Base-by-base conservation (phyloP, 768 basidiomycete species). In the Lepiota brunneoincarnata region DNA sequence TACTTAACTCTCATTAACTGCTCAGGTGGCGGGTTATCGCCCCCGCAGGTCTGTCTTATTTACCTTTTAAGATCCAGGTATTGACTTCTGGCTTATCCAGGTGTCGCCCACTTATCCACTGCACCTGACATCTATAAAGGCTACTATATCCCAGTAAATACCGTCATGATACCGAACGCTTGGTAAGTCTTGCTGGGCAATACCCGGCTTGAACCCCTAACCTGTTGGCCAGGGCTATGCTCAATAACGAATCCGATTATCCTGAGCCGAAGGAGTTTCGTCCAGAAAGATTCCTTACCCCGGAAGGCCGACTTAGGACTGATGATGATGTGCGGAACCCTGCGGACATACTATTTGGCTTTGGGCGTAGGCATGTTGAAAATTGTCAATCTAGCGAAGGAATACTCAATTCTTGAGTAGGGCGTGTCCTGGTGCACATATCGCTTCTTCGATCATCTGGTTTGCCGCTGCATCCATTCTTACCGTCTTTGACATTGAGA, bases 321-420 rank as follows among this genome's bases (percentile, higher is more conserved):
- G 39, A 48, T 3, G 20, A 36, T 17, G 46, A 44, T 6, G 14
- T 55, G 6, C 49, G 26, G 12, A 50, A 59, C 37, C 58, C 58
- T 9, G 28, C 31, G 3, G 42, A 44, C 24, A 47, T 51, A 12
- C 38, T 26, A 12, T 59, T 59, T 34, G 58, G 58, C 3, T 59
- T 59, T 26, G 58, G 58, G 14, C 39, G 58, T 28, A 52, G 58
- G 58, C 52, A n/a, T 15, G 41, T 55, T 23, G 18, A 6, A 41
- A n/a, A 4, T 36, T 31, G 1, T 15, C 35, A 4, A 28, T 35
- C 24, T 4, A 34, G 9, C 17, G 1, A 7, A 6, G 6, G 21
- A 4, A 23, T 23, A n/a, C n/a, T 12, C 18, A 43, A 17, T 24
- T 15, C 9, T 14, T 17, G 6, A 23, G n/a, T 20, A 53, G 51